These are phyloP conservation scores for Wickerhamomyces silvicola DNA, from an alignment of 805 yeast genomes.

Conservation along the genomic window DNA sequence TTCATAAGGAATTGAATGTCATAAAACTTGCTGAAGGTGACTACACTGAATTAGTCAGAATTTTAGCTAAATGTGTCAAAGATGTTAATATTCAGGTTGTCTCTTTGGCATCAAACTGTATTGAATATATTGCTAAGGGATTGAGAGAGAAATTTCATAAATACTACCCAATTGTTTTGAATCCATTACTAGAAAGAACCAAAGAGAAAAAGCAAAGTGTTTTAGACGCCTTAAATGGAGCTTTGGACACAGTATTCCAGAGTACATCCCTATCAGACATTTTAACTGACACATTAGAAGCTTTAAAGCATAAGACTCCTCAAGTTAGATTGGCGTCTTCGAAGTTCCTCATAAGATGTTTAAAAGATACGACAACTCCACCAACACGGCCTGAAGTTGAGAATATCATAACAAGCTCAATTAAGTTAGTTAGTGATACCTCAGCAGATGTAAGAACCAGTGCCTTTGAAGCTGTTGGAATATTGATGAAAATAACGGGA, in stretches of 20 bases:
- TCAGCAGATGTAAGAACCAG: conserved; percentile 78
- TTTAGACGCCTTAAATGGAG: conserved; percentile 58
- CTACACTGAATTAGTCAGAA: conserved; percentile 54
- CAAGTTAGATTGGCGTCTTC: conserved; percentile 71
- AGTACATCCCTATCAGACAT: conserved; percentile 47
- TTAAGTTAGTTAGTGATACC: conserved; percentile 71
- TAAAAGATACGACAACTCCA: conserved; percentile 39
- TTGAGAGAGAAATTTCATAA: conserved; percentile 49
- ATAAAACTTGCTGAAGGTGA: conserved; percentile 57
- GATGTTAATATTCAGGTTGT: conserved; percentile 91
- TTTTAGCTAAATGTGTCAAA: conserved; percentile 65
- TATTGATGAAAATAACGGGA: conserved; percentile 77
- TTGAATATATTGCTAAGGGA: conserved; percentile 59
- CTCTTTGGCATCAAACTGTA: conserved; percentile 64
- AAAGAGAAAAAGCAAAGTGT: conserved; percentile 84
- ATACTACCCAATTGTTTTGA: conserved; percentile 46
- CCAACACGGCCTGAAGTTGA: conserved; percentile 55
- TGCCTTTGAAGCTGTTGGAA: conserved; percentile 74
- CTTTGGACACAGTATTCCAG: conserved; percentile 58
- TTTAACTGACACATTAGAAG: conserved; percentile 51
- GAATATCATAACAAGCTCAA: conserved; percentile 44
- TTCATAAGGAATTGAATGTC: conserved; percentile 41
- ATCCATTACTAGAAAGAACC: conserved; percentile 69
- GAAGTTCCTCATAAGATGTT: conserved; percentile 55
- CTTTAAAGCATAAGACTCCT: conserved; percentile 74